Evolutionary conservation across 2,329 filamentous ascomycete genomes (phyloP).

Genomic region (Lizonia empirigonia): DNA sequence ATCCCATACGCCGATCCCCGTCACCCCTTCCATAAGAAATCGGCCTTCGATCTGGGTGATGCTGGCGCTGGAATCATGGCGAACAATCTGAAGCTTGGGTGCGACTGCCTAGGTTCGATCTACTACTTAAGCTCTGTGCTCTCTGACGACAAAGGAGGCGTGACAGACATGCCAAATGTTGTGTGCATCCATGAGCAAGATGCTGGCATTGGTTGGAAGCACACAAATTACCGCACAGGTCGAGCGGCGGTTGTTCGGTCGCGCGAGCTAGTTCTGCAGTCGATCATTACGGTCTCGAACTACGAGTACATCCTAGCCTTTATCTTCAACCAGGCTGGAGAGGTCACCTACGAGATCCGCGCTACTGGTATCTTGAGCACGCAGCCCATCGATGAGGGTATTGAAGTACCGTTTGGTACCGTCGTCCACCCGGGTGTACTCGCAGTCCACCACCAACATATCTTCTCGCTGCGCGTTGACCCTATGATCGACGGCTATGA

Average conservation of each 20-base stretch:
- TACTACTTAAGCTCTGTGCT: slow-evolving; percentile 68
- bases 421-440: slow-evolving; percentile 73
- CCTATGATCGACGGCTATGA: slow-evolving; percentile 54
- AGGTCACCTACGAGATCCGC: slow-evolving; percentile 69
- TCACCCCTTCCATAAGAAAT: slow-evolving; percentile 70
- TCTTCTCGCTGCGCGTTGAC: slow-evolving; percentile 64
- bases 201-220: slow-evolving; percentile 71
- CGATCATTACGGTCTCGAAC: slow-evolving; percentile 73
- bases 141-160: slow-evolving; percentile 64
- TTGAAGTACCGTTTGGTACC: slow-evolving; percentile 69
- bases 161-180: slow-evolving; percentile 66
- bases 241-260: slow-evolving; percentile 67
- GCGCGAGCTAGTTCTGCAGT: slow-evolving; percentile 70
- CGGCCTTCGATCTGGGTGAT: slow-evolving; percentile 73
- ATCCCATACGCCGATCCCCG: slow-evolving; percentile 68
- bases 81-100: slow-evolving; percentile 72
- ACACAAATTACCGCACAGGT: slow-evolving; percentile 72
- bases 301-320: slow-evolving; percentile 77
- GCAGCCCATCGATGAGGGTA: slow-evolving; percentile 68
- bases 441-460: slow-evolving; percentile 75
- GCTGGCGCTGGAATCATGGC: slow-evolving; percentile 69
- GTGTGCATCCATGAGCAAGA: slow-evolving; percentile 75
- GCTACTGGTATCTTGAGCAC: slow-evolving; percentile 72
- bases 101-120: slow-evolving; percentile 73
- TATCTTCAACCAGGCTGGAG: slow-evolving; percentile 73